These are phyloP conservation scores for Cercophora sp. DNA, from an alignment of 495 filamentous ascomycete genomes.

Conservation along the genomic window DNA sequence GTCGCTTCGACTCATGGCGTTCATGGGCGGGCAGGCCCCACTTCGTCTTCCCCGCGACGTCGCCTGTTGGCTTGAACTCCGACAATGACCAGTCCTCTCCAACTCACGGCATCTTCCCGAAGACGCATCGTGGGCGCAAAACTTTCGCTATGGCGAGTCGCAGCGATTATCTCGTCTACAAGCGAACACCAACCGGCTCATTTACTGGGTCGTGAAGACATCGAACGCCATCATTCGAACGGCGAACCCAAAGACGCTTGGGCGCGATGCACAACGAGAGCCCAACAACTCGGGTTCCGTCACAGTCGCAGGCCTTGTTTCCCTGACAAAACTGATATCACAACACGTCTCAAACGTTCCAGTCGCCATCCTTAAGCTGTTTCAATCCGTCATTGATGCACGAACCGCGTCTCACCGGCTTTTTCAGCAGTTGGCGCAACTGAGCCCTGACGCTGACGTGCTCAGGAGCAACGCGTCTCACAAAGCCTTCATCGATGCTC, in stretches of 20 bases:
- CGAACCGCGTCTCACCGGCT: constrained; percentile 15
- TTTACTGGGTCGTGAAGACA: constrained; percentile 7
- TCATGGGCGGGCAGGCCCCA: no score
- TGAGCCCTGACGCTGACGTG: constrained; percentile 33
- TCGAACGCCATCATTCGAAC: constrained; percentile 25
- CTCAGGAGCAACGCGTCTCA: constrained; percentile 37
- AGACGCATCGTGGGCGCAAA: no score
- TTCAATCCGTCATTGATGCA: constrained; percentile 30
- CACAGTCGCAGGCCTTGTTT: constrained; percentile 28
- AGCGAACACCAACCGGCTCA: no score
- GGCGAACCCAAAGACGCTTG: constrained; percentile 20
- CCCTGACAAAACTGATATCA: constrained; percentile 33
- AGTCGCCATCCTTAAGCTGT: constrained; percentile 23
- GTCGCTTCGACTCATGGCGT: no score
- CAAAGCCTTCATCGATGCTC: constrained; percentile 37
- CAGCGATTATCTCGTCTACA: no score
- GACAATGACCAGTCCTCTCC: no score
- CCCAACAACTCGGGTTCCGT: constrained; percentile 22
- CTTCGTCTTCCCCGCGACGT: no score
- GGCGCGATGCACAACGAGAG: neutral
- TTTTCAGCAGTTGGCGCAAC: constrained; percentile 29
- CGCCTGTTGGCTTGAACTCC: no score
- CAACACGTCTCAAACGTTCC: constrained; percentile 27
- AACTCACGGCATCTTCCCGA: no score
- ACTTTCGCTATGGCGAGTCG: no score